phyloP scores from a whole-genome alignment of 208 protist species.

The Herpetomonas tarakana region DNA sequence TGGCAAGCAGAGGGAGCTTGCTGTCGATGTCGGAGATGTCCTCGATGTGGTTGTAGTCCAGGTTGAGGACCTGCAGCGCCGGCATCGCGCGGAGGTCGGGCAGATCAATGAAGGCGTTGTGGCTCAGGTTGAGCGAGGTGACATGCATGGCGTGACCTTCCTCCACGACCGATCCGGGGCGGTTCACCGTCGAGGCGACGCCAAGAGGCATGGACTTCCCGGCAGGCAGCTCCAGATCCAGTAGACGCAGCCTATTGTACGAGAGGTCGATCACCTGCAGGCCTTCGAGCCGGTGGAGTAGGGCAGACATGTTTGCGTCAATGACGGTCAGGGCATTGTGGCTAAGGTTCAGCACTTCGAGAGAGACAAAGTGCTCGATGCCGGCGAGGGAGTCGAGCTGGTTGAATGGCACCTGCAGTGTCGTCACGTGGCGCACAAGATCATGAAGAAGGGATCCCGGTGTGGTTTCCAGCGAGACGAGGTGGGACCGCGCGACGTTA shows the following conservation, averaged over 20 bases:
- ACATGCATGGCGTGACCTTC: constrained; percentile 17
- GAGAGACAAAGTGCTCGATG: constrained; percentile 49
- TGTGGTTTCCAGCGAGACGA: constrained; percentile 28
- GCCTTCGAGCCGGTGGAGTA: constrained; percentile 43
- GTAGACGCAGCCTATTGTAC: constrained; percentile 51
- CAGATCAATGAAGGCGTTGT: constrained; percentile 79
- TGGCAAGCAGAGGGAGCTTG: constrained; percentile 50
- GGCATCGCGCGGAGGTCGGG: constrained; percentile 73
- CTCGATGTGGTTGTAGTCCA: constrained; percentile 75
- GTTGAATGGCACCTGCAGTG: constrained; percentile 69
- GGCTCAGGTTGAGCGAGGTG: constrained; percentile 52
- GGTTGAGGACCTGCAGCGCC: constrained; percentile 52
- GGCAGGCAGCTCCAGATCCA: constrained; percentile 35
- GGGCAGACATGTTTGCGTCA: constrained; percentile 43
- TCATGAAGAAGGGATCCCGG: constrained; percentile 22
- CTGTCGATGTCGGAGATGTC: constrained; percentile 48
- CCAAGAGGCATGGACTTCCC: not conserved
- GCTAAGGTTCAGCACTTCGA: constrained; percentile 76
- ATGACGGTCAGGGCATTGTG: constrained; percentile 67
- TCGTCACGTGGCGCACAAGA: constrained; percentile 45
- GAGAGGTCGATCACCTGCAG: constrained; percentile 62
- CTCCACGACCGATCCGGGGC: constrained; percentile 5
- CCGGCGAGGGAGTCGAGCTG: constrained; percentile 48
- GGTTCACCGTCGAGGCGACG: not conserved
- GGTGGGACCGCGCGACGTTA: constrained; percentile 18